Percentiles rank a stretch among this genome's conserved stretches.
Evolutionary conservation across 306 rosid species (phyloP).

Genomic region (Adenanthera pavonina): DNA sequence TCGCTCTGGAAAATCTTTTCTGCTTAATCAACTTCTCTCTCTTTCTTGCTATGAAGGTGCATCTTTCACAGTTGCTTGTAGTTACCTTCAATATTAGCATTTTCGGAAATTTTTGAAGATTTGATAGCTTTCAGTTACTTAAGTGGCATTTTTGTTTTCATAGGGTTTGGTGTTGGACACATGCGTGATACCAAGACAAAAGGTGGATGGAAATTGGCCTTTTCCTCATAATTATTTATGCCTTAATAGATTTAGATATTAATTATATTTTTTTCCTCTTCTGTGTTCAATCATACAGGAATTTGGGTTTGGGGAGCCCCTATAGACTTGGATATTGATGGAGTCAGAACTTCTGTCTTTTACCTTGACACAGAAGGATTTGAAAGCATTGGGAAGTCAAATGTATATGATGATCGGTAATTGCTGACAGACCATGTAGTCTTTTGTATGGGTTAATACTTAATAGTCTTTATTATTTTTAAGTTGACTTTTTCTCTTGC

Average conservation of each 20-base stretch:
- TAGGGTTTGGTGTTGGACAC: constrained; percentile 99
- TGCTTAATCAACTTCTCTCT: constrained; percentile 96
- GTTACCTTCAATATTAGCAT: constrained; percentile 11
- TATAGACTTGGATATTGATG: constrained; percentile 74
- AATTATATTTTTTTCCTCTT: constrained; percentile 31
- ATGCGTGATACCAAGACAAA: constrained; percentile 96
- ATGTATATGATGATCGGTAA: constrained; percentile 97
- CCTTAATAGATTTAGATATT: constrained; percentile 29
- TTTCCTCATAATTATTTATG: constrained; percentile 45
- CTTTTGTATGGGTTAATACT: constrained; percentile 27
- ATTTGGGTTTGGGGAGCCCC: constrained; percentile 99
- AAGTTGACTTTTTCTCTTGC: constrained; percentile 44
- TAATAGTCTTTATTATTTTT: constrained; percentile 24
- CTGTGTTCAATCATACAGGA: constrained; percentile 53
- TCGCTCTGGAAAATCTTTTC: constrained; percentile 96
- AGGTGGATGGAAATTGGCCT: constrained; percentile 57
- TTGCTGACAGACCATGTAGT: constrained; percentile 39
- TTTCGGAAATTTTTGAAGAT: constrained; percentile 19
- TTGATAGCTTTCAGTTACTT: constrained; percentile 28
- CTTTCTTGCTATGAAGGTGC: constrained; percentile 96
- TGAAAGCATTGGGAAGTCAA: constrained; percentile 96
- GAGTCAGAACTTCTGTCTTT: constrained; percentile 86
- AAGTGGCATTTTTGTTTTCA: constrained; percentile 27
- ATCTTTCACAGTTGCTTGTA: constrained; percentile 33
- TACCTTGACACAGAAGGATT: constrained; percentile 98